Conservation (phyloP, 768 basidiomycete species). For the Phlebiopsis flavidoalba region DNA sequence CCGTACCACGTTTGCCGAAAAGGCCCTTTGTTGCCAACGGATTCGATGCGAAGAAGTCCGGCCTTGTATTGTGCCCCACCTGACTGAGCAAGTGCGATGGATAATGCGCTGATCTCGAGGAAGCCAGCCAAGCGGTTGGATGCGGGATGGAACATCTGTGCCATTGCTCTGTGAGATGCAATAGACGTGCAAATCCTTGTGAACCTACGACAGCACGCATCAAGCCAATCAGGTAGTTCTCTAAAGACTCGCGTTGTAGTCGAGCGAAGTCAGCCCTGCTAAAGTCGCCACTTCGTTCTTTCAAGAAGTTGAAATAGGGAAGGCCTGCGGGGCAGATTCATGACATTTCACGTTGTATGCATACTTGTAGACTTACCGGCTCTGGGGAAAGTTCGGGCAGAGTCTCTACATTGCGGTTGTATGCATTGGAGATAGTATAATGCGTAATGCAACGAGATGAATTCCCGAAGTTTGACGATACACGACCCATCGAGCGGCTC, state of each 20-base stretch:
- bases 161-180: not conserved
- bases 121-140: conserved; percentile 87
- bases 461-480: conserved; percentile 91
- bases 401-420: conserved; percentile 64
- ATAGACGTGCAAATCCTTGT: not conserved
- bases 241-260: conserved; percentile 74
- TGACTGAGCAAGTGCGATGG: conserved; percentile 68
- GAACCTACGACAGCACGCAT: conserved; percentile 77
- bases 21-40: conserved; percentile 43
- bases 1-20: conserved; percentile 39
- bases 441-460: conserved; percentile 86
- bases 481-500: conserved; percentile 89
- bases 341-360: not conserved
- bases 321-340: conserved; percentile 42
- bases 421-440: conserved; percentile 80
- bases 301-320: conserved; percentile 88
- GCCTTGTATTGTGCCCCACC: conserved; percentile 92
- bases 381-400: conserved; percentile 90
- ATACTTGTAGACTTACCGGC: conserved; percentile 45
- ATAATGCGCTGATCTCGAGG: conserved; percentile 88
- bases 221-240: conserved; percentile 82
- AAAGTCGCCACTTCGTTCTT: conserved; percentile 46
- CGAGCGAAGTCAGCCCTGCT: conserved; percentile 74
- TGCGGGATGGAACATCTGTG: conserved; percentile 92
- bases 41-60: conserved; percentile 67